These are phyloP conservation scores for Xylariaceae sp. DNA, from an alignment of 2,329 filamentous ascomycete species.

Conservation along the genomic window DNA sequence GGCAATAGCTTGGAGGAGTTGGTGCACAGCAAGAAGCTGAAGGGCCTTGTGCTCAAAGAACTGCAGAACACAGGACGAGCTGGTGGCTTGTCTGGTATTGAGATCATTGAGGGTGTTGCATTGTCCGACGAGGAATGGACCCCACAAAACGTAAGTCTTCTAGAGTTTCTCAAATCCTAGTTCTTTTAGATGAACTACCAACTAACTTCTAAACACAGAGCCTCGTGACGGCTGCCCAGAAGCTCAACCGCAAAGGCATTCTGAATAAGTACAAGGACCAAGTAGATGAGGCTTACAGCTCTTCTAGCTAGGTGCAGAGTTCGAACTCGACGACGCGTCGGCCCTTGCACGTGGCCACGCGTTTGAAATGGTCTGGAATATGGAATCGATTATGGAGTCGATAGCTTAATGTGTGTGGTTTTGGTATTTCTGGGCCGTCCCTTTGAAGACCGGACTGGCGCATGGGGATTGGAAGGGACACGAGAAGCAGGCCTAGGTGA, in stretches of 20 bases:
- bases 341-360: background rate
- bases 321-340: background rate
- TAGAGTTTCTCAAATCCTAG: background rate
- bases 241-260: conserved; percentile 74
- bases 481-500: background rate
- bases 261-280: conserved; percentile 66
- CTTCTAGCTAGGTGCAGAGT: conserved; percentile 36
- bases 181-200: background rate
- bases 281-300: conserved; percentile 65
- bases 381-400: background rate
- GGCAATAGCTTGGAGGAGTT: conserved; percentile 70
- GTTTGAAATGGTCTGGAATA: background rate
- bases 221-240: conserved; percentile 73
- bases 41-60: conserved; percentile 67
- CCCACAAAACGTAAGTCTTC: conserved; percentile 69
- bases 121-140: conserved; percentile 78
- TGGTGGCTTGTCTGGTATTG: conserved; percentile 69
- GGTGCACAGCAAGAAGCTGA: conserved; percentile 71
- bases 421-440: background rate
- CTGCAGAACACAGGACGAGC: conserved; percentile 66
- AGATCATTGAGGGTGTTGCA: conserved; percentile 75
- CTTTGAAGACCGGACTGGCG: background rate
- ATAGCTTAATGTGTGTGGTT: background rate
- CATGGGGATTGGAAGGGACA: background rate
- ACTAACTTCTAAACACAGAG: conserved; percentile 53